A percentile compares a stretch with the other conserved stretches of the same genome.
Conservation (phyloP, 495 filamentous ascomycete genomes). For the Pseudoneurospora amorphoporcata region DNA sequence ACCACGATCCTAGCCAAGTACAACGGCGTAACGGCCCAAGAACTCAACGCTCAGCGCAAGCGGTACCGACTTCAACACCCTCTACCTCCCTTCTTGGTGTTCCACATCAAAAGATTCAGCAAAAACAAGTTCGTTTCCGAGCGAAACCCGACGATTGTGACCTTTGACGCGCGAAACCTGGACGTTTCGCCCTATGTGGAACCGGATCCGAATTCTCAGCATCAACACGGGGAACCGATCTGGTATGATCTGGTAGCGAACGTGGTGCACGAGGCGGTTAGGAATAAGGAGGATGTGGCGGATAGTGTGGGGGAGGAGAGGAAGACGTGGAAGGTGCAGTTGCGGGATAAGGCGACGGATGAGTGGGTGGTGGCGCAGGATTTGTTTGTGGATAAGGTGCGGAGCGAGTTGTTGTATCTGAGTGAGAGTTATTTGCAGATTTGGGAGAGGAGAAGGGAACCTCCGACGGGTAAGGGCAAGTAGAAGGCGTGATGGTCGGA, state of each 20-base stretch:
- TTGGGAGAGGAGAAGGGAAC: conserved; percentile 75
- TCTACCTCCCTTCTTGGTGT: conserved; percentile 80
- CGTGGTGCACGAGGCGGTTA: conserved; percentile 83
- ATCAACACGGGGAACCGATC: conserved; percentile 72
- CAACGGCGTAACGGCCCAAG: conserved; percentile 78
- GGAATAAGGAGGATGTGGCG: conserved; percentile 58
- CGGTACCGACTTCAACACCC: conserved; percentile 89
- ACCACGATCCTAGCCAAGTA: conserved; percentile 89
- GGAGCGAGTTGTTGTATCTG: conserved; percentile 78
- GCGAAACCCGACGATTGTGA: conserved; percentile 96
- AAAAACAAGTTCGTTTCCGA: conserved; percentile 93
- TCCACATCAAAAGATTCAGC: conserved; percentile 96
- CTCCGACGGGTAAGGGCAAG: conserved; percentile 18
- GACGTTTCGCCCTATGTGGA: conserved; percentile 81
- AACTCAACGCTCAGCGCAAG: conserved; percentile 73
- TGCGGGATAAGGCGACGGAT: conserved; percentile 50
- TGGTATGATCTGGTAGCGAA: conserved; percentile 96
- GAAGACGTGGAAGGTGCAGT: conserved; percentile 70
- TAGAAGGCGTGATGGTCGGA: conserved; percentile 5
- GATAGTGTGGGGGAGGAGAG: conserved; percentile 67
- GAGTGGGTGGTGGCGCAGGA: conserved; percentile 95
- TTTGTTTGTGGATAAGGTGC: conserved; percentile 77
- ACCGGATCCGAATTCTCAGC: conserved; percentile 23
- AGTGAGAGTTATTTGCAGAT: conserved; percentile 93
- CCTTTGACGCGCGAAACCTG: conserved; percentile 72